Evolutionary conservation across 768 basidiomycete genomes (phyloP).

Genomic region (Kwoniella mangroviensis): DNA sequence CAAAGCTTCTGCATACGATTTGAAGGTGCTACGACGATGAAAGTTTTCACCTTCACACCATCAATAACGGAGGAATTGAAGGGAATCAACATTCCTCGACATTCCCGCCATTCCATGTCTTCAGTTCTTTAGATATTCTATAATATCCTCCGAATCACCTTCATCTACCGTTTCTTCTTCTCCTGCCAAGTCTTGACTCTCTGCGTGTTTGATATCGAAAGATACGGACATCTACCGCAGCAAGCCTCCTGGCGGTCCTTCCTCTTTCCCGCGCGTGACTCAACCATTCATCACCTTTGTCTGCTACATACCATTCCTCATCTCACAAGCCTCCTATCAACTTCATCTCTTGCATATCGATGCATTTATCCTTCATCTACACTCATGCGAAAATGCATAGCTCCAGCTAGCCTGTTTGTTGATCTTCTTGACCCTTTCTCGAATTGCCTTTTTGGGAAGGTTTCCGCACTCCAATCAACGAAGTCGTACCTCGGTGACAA

Average conservation of each 20-base stretch:
- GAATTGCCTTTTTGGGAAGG: conserved; percentile 43
- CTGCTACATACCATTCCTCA: conserved; percentile 14
- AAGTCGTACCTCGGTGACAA: background rate
- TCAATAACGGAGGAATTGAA: background rate
- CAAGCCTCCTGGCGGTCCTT: conserved; percentile 5
- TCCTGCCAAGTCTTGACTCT: background rate
- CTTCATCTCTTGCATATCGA: background rate
- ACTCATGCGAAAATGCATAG: conserved; percentile 7
- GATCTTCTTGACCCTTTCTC: background rate
- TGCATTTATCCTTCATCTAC: conserved; percentile 19
- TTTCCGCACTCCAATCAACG: conserved; percentile 5
- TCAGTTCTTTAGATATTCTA: background rate
- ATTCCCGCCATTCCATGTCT: conserved; percentile 1
- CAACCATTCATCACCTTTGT: conserved; percentile 18
- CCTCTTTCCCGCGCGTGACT: conserved; percentile 18
- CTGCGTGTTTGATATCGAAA: conserved; percentile 2
- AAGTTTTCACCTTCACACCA: background rate
- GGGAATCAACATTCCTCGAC: conserved; percentile 2
- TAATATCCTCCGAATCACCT: background rate
- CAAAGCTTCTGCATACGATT: conserved; percentile 6
- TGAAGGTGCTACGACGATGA: background rate
- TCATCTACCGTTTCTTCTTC: conserved; percentile 1
- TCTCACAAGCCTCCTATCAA: background rate
- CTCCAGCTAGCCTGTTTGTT: conserved; percentile 8
- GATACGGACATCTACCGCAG: conserved; percentile 6